phyloP scores from a whole-genome alignment of 2,329 filamentous ascomycete species.

The Botrytis deweyae region DNA sequence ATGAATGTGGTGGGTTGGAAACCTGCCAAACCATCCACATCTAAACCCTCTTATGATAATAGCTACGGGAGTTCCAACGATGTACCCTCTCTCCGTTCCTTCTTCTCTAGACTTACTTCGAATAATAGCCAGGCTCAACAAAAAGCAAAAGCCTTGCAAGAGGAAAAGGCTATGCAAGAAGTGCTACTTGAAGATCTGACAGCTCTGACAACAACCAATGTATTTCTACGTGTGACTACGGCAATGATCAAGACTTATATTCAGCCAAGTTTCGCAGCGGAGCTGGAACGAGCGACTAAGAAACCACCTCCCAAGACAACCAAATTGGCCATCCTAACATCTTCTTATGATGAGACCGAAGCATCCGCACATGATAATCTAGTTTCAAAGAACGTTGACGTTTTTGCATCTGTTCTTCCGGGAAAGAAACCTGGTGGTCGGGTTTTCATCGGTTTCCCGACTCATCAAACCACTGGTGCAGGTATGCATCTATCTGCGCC shows the following conservation, averaged over 20 bases:
- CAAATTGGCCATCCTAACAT: constrained; percentile 82
- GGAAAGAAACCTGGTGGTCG: constrained; percentile 78
- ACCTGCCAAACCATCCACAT: constrained; percentile 46
- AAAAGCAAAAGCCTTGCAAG: constrained; percentile 57
- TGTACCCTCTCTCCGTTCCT: constrained; percentile 67
- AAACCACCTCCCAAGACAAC: constrained; percentile 91
- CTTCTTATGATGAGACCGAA: constrained; percentile 82
- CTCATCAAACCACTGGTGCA: constrained; percentile 92
- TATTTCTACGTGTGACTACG: constrained; percentile 86
- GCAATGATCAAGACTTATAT: constrained; percentile 79
- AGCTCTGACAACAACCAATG: constrained; percentile 68
- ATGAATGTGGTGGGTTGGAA: constrained; percentile 90
- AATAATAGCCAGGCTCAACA: constrained; percentile 50
- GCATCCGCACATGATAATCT: constrained; percentile 48
- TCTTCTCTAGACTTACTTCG: constrained; percentile 76
- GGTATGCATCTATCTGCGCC: constrained; percentile 94
- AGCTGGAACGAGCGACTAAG: constrained; percentile 93
- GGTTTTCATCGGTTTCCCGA: constrained; percentile 97
- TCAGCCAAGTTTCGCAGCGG: constrained; percentile 68
- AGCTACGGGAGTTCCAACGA: constrained; percentile 51
- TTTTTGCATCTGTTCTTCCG: constrained; percentile 88
- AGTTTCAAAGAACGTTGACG: constrained; percentile 63
- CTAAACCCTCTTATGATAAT: constrained; percentile 35
- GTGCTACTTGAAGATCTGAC: constrained; percentile 70
- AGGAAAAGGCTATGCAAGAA: constrained; percentile 63